Percentiles rank a stretch among this genome's conserved stretches.
These are phyloP conservation scores for Colletotrichum sp. DNA, from an alignment of 2,329 filamentous ascomycete genomes.

Conservation along the genomic window DNA sequence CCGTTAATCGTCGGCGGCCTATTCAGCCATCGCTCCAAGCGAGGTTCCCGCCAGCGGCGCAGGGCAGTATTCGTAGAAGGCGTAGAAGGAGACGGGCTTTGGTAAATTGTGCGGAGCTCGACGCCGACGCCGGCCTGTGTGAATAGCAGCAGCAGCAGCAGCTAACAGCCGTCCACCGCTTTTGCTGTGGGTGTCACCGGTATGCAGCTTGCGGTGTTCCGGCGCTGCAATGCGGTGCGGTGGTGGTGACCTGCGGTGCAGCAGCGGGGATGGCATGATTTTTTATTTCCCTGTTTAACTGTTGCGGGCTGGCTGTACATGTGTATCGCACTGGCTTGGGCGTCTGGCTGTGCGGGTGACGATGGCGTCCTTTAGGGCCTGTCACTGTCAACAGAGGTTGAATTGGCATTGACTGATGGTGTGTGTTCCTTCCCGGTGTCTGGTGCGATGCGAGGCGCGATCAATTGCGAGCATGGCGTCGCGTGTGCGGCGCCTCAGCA, in stretches of 20 bases:
- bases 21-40: slow-evolving; percentile 12
- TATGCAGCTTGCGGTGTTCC: slow-evolving; percentile 7
- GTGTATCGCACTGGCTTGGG: background rate
- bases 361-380: background rate
- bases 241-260: background rate
- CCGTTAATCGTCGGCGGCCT: slow-evolving; percentile 8
- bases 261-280: slow-evolving; percentile 15
- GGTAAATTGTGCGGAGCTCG: background rate
- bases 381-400: background rate
- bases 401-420: background rate
- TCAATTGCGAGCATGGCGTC: background rate
- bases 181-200: background rate
- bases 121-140: background rate
- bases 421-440: background rate
- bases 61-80: background rate
- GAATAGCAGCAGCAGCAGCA: background rate
- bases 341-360: background rate
- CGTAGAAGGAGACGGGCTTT: background rate
- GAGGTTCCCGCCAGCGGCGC: background rate
- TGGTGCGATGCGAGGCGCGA: background rate
- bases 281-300: background rate
- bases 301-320: background rate
- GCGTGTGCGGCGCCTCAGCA: background rate
- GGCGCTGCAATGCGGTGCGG: background rate
- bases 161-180: background rate